These are phyloP conservation scores for Vicia sativa DNA, from an alignment of 306 rosid genomes.

Conservation along the genomic window DNA sequence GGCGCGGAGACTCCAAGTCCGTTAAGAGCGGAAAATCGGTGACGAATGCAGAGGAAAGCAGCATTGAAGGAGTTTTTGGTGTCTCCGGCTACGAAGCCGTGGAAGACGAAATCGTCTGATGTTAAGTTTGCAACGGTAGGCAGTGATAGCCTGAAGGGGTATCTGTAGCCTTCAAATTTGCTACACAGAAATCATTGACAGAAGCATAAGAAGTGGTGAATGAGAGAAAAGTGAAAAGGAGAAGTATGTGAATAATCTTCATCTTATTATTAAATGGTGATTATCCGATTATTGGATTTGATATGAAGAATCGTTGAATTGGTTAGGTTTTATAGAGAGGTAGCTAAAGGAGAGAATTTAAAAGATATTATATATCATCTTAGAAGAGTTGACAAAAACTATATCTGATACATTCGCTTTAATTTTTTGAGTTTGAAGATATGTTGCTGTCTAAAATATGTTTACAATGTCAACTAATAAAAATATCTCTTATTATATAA, in stretches of 20 bases:
- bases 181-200: slow-evolving; percentile 24
- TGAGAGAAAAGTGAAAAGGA: not conserved
- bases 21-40: slow-evolving; percentile 55
- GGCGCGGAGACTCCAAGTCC: slow-evolving; percentile 62
- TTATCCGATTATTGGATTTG: not conserved
- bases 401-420: too few species aligned
- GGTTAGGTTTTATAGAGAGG: not conserved
- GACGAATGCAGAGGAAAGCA: slow-evolving; percentile 57
- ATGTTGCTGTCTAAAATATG: too few species aligned
- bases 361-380: too few species aligned
- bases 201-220: not conserved
- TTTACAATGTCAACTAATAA: too few species aligned
- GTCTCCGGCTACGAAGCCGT: slow-evolving; percentile 37
- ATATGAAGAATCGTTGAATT: not conserved
- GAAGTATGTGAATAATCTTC: not conserved
- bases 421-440: too few species aligned
- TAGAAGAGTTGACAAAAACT: not conserved
- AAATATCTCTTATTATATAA: too few species aligned
- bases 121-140: slow-evolving; percentile 27
- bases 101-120: slow-evolving; percentile 52
- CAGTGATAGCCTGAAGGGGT: slow-evolving; percentile 25
- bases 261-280: not conserved
- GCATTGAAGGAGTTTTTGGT: slow-evolving; percentile 43
- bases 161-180: not conserved
- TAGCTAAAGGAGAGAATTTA: not conserved